Conservation (phyloP, 305 asterid species). For the Fraxinus ornus region DNA sequence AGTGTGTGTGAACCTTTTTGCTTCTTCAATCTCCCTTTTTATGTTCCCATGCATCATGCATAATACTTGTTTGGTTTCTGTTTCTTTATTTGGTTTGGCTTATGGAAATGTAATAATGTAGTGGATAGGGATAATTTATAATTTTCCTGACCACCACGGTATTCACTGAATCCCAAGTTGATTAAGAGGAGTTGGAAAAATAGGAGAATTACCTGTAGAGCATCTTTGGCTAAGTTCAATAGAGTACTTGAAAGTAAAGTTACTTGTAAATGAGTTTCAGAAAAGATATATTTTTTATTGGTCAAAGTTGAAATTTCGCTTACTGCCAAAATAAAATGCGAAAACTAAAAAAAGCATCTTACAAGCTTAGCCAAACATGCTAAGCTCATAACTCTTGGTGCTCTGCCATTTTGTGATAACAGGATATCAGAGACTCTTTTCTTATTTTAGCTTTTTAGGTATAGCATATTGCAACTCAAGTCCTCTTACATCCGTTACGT, state of each 20-base stretch:
- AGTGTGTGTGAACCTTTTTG: background rate
- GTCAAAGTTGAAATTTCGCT: background rate
- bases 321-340: background rate
- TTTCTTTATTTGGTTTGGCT: background rate
- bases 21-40: background rate
- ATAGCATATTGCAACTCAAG: background rate
- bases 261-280: background rate
- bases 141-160: background rate
- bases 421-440: background rate
- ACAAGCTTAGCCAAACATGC: background rate
- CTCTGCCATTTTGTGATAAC: background rate
- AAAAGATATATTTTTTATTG: background rate
- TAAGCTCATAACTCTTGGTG: background rate
- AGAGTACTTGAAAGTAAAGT: background rate
- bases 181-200: background rate
- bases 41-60: background rate
- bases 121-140: background rate
- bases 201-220: background rate
- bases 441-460: background rate
- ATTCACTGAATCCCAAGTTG: background rate
- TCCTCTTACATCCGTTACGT: background rate
- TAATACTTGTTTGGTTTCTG: background rate
- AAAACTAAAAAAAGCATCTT: background rate
- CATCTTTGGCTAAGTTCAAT: background rate
- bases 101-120: background rate